A percentile compares a stretch with the other conserved stretches of the same genome.
Conservation (phyloP, 1,139 yeast species). For the Yamadazyma diddensiae region DNA sequence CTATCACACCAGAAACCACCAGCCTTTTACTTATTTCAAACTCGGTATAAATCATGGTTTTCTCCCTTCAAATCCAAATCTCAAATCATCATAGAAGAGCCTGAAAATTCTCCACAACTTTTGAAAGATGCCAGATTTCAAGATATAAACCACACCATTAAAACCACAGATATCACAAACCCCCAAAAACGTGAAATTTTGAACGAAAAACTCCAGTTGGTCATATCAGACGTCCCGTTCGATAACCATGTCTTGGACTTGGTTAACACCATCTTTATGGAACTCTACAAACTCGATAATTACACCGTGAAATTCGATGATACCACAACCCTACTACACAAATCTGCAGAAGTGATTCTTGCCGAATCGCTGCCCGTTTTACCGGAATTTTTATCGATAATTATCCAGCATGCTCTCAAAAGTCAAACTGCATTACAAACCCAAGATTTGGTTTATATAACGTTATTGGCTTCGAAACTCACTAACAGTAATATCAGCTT, state of each 20-base stretch:
- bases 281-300: conserved; percentile 11
- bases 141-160: conserved; percentile 24
- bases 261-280: conserved; percentile 12
- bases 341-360: conserved; percentile 8
- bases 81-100: conserved; percentile 4
- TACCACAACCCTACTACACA: conserved; percentile 6
- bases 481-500: conserved; percentile 7
- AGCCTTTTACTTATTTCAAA: no score
- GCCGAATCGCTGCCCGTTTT: conserved; percentile 9
- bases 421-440: conserved; percentile 6
- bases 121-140: conserved; percentile 2
- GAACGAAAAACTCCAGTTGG: conserved; percentile 19
- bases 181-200: conserved; percentile 10
- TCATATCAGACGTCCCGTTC: conserved; percentile 9
- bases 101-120: not conserved
- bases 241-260: not conserved
- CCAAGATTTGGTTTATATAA: conserved; percentile 8
- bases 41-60: conserved; percentile 2
- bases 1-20: no score
- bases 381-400: conserved; percentile 28
- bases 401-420: conserved; percentile 16
- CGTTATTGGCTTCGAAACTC: conserved; percentile 19
- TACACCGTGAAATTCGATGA: conserved; percentile 1
- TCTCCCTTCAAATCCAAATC: conserved; percentile 1
- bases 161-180: conserved; percentile 26